Conservation (phyloP, 2,329 filamentous ascomycete genomes). For the Capronia americana region DNA sequence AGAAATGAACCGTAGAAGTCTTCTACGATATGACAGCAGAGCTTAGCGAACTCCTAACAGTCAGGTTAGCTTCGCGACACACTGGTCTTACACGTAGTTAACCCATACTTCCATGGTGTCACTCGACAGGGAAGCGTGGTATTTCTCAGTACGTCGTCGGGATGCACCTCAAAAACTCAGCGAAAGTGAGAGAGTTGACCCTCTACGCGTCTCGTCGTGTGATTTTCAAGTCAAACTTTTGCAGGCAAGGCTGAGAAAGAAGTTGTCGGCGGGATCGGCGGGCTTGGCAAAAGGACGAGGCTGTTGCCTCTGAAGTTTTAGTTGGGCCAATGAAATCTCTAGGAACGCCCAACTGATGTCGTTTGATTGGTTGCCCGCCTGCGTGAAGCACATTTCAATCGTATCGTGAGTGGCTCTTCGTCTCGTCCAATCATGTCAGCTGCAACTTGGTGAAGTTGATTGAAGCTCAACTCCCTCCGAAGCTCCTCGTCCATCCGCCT, state of each 20-base stretch:
- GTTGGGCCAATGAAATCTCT: too few relatives aligned
- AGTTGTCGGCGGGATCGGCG: neutral
- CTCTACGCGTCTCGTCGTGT: neutral
- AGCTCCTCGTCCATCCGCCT: constrained; percentile 21
- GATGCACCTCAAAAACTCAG: neutral
- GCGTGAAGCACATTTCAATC: too few relatives aligned
- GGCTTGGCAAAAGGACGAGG: constrained; percentile 25
- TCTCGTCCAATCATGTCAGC: constrained; percentile 17
- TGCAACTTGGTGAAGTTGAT: constrained; percentile 18
- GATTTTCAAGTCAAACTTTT: constrained; percentile 10
- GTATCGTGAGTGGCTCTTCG: constrained; percentile 5
- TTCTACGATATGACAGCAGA: constrained; percentile 86
- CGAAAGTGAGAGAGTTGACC: neutral
- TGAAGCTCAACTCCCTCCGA: constrained; percentile 24
- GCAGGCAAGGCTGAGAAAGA: constrained; percentile 2
- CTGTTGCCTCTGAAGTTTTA: too few relatives aligned
- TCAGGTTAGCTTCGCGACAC: neutral
- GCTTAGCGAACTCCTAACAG: constrained; percentile 69
- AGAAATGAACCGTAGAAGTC: constrained; percentile 91
- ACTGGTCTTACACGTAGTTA: neutral
- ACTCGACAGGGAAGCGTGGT: neutral
- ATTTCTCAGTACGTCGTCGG: neutral
- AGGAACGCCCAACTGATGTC: too few relatives aligned
- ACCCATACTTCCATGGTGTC: neutral
- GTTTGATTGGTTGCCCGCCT: too few relatives aligned